Conservation (phyloP, 108 stramenopile genomes). For the Aurantiochytrium sp. region DNA sequence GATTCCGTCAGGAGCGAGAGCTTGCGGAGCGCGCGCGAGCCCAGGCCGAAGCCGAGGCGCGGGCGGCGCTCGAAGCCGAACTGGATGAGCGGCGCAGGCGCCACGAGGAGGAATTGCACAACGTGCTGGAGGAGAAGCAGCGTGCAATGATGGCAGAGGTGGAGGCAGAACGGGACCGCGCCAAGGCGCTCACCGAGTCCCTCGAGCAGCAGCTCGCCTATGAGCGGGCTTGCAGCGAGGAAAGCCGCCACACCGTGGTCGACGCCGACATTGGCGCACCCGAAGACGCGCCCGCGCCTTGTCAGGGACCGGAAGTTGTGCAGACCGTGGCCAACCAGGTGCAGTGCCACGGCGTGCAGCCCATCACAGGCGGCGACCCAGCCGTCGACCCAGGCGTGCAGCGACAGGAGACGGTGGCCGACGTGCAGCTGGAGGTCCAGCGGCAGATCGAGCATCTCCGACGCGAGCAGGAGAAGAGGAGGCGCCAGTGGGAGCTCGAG, state of each 20-base stretch:
- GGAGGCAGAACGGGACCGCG: slow-evolving; percentile 31
- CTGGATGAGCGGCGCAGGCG: slow-evolving; percentile 30
- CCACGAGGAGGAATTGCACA: neutral
- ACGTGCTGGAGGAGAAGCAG: slow-evolving; percentile 34
- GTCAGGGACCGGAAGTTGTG: no score
- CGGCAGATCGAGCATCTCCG: neutral
- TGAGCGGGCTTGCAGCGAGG: neutral
- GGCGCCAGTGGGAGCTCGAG: neutral
- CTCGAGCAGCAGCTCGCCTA: neutral
- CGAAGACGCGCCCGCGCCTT: no score
- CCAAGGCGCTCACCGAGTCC: neutral
- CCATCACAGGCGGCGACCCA: no score
- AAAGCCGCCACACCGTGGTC: neutral
- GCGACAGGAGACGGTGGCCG: no score
- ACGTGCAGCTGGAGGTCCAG: neutral
- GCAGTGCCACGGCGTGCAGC: no score
- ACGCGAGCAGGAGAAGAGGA: slow-evolving; percentile 14
- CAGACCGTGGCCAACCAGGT: no score
- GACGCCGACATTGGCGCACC: neutral
- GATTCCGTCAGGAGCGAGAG: neutral
- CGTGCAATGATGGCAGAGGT: slow-evolving; percentile 35
- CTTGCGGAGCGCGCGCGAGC: neutral
- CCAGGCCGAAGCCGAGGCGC: neutral
- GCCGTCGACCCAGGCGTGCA: no score
- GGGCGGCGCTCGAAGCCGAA: slow-evolving; percentile 13